phyloP scores from a whole-genome alignment of 2,329 filamentous ascomycete genomes.

The Aspergillus aculeatinus region DNA sequence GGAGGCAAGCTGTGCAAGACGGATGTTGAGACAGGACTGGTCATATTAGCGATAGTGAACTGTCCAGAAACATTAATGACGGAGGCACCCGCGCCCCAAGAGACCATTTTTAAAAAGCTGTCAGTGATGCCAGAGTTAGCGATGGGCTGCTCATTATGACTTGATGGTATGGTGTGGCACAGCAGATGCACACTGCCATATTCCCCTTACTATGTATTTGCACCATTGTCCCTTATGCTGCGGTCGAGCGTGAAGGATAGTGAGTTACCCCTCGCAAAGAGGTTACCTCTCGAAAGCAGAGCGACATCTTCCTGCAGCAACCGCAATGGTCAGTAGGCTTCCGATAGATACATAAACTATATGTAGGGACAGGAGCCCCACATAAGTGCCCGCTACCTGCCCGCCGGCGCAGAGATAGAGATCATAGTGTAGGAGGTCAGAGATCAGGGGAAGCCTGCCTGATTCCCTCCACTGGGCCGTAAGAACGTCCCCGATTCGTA shows the following conservation, averaged over 20 bases:
- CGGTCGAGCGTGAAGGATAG: slow-evolving; percentile 48
- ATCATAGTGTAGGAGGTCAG: slow-evolving; percentile 55
- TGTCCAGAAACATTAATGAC: slow-evolving; percentile 61
- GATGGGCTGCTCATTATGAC: too few relatives aligned
- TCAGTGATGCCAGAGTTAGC: background rate
- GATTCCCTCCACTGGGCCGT: slow-evolving; percentile 59
- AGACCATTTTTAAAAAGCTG: slow-evolving; percentile 61
- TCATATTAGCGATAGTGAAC: slow-evolving; percentile 66
- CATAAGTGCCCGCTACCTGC: slow-evolving; percentile 50
- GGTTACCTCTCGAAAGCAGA: slow-evolving; percentile 39
- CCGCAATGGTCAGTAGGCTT: background rate
- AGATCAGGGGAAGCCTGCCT: slow-evolving; percentile 50
- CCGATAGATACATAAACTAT: background rate
- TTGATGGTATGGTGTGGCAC: background rate
- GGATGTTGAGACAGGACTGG: slow-evolving; percentile 53
- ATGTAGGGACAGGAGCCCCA: slow-evolving; percentile 27
- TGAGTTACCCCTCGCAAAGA: slow-evolving; percentile 42
- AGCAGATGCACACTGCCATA: background rate
- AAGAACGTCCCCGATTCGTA: slow-evolving; percentile 53
- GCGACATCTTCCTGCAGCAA: slow-evolving; percentile 41
- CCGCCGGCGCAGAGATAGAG: slow-evolving; percentile 63
- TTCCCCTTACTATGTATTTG: slow-evolving; percentile 56
- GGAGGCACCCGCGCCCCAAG: slow-evolving; percentile 53
- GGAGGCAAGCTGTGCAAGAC: slow-evolving; percentile 35
- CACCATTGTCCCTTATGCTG: slow-evolving; percentile 44